phyloP scores from a whole-genome alignment of 768 basidiomycete genomes.

The Imleria badia region DNA sequence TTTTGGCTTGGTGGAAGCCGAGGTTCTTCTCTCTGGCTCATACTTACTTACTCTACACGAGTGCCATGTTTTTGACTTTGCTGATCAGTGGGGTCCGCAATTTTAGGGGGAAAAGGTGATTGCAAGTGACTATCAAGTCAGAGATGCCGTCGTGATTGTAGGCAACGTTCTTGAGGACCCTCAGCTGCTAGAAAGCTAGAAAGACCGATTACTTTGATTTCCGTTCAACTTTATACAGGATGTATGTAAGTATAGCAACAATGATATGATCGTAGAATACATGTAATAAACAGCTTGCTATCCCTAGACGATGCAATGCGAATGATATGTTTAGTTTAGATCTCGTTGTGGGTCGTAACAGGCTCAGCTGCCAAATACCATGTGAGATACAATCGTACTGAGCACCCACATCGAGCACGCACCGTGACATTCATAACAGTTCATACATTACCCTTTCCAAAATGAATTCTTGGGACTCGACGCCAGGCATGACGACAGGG shows the following conservation, averaged over 20 bases:
- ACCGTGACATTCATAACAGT: not conserved
- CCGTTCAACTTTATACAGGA: no score
- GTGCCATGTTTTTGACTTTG: no score
- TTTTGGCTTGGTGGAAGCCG: no score
- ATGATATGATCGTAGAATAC: not conserved
- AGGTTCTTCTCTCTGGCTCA: not conserved
- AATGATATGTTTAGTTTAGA: not conserved
- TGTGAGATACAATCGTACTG: not conserved
- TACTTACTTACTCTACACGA: no score
- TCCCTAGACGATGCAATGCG: not conserved
- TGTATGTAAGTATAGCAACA: no score
- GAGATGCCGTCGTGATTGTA: not conserved
- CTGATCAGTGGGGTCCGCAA: no score
- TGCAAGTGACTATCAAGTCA: not conserved
- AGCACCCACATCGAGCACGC: not conserved
- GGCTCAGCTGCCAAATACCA: no score
- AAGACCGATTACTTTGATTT: no score
- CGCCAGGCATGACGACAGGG: constrained; percentile 8
- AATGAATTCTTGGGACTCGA: constrained; percentile 7
- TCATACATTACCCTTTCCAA: constrained; percentile 5
- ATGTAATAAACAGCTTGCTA: not conserved
- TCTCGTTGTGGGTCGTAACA: no score
- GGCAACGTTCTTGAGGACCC: not conserved
- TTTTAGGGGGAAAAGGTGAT: no score
- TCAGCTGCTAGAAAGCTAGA: no score